Base-by-base conservation (phyloP, 2,329 filamentous ascomycete species). In the Penicillium janthinellum region DNA sequence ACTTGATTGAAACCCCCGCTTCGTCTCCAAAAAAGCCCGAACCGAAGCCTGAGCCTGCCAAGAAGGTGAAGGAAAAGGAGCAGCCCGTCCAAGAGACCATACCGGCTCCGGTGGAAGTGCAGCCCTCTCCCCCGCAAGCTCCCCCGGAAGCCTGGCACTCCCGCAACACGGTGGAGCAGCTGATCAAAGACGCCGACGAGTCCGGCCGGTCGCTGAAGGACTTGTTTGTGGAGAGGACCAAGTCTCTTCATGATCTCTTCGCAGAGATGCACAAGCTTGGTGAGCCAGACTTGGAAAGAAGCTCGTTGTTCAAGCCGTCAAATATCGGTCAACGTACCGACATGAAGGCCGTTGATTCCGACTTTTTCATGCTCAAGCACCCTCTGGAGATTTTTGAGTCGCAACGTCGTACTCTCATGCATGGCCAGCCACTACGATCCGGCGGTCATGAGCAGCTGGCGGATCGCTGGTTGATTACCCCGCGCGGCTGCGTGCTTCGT, bases 381-480 rank as follows among this genome's bases (percentile, higher is more conserved):
- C 76, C 77, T 3, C 71, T 73, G 17, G 74, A 78, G 47, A 59
- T 81, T 39, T 76, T 74, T 0, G 74, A 78, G 25, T 77, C 78
- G n/a, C 70, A 81, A 56, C 76, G 75, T 25, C 79, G 75, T 64
- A 66, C 71, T 20, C 61, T 80, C 15, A 71, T 76, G 22, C 74
- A 75, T 31, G 79, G 79, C 22, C 73, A 79, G 59, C 71, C 77
- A 4, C 70, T 82, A 41, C 74, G 74, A 28, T 65, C 80, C 39
- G 74, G 76, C 14, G 62, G 31, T 11, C 6, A 67, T 11, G 71
- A 74, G 35, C 64, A 71, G 42, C 66, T 80, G n/a, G 78, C 80
- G 54, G 70, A 74, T 31, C 73, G 77, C 38, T 78, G 77, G 54
- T 66, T 82, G 28, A 77, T 82, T 54, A 81, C 76, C 11, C 79